Base-by-base conservation (phyloP, 2,329 filamentous ascomycete species). In the Calonectria hongkongensis region DNA sequence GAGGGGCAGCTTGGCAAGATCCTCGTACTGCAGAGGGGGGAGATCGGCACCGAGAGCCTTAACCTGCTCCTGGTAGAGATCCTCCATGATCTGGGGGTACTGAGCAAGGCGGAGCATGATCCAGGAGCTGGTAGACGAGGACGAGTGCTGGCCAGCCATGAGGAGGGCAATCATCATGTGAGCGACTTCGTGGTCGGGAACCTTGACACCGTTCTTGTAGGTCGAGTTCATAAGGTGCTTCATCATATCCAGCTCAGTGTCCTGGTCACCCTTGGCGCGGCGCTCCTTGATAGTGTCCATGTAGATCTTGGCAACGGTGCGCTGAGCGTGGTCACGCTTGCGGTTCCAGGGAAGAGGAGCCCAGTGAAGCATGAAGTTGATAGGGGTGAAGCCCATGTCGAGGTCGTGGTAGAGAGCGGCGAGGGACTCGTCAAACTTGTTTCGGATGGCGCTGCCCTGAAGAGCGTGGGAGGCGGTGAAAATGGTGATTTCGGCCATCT, bases 91-190 rank as follows among this genome's bases (percentile, higher is more conserved):
- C 21, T 95, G 88, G 15, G 95, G 94, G 79, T 93, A 89, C 73
- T 93, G 90, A 30, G 95, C 95, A 45, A 98, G 91, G 76, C 93
- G 93, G 48, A 97, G 89, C 83, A 97, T 89, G 80, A 97, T 95
- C 94, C 95, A 98, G 47, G 94, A 91, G 79, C 92, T 93, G 47
- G 94, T 96, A 25, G 94, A 95, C 4, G 95, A 95, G 2, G 94
- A 96, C 2, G 94, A 96, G 87, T 98, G 95, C 83, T 98, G 95
- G 69, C 95, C 95, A 72, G 94, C 95, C 95, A 98, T 97, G 74
- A 98, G 91, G 27, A 98, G 89, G 7, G 95, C 95, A 84, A 98
- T 98, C 94, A 98, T 96, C 91, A 98, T 96, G 85, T 97, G 94
- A 27, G 95, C 95, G 71, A 97, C 90, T 84, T 98, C 95, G 80